These are phyloP conservation scores for Crithidia mellificae DNA, from an alignment of 208 protist genomes.

Conservation along the genomic window DNA sequence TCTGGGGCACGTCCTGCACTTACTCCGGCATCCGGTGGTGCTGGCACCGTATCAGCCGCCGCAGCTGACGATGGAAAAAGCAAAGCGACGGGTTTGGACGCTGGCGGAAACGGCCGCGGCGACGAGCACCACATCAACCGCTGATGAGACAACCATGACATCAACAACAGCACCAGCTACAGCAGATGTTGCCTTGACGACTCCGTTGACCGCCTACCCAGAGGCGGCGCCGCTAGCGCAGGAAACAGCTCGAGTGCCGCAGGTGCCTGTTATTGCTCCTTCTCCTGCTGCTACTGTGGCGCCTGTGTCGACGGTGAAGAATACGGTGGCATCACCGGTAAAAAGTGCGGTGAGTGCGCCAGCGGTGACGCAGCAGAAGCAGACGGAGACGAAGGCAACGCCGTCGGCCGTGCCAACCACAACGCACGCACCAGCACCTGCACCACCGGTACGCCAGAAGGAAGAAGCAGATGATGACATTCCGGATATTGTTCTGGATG, in stretches of 20 bases:
- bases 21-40: slow-evolving; percentile 50
- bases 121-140: too few species aligned
- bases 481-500: slow-evolving; percentile 66
- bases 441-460: not conserved
- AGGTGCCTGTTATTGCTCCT: not conserved
- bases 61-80: slow-evolving; percentile 46
- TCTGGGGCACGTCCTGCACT: slow-evolving; percentile 35
- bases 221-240: too few species aligned
- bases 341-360: too few species aligned
- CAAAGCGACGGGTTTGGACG: slow-evolving; percentile 38
- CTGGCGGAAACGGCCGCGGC: too few species aligned
- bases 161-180: not conserved
- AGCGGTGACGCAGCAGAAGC: not conserved
- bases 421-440: not conserved
- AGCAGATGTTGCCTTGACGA: too few species aligned
- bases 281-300: not conserved
- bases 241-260: too few species aligned
- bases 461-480: slow-evolving; percentile 46
- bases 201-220: too few species aligned
- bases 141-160: too few species aligned
- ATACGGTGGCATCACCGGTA: too few species aligned
- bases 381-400: not conserved
- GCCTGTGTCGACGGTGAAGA: not conserved
- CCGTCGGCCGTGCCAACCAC: not conserved
- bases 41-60: slow-evolving; percentile 55